Evolutionary conservation across 2,329 filamentous ascomycete species (phyloP).

Genomic region (Chalara sp.): DNA sequence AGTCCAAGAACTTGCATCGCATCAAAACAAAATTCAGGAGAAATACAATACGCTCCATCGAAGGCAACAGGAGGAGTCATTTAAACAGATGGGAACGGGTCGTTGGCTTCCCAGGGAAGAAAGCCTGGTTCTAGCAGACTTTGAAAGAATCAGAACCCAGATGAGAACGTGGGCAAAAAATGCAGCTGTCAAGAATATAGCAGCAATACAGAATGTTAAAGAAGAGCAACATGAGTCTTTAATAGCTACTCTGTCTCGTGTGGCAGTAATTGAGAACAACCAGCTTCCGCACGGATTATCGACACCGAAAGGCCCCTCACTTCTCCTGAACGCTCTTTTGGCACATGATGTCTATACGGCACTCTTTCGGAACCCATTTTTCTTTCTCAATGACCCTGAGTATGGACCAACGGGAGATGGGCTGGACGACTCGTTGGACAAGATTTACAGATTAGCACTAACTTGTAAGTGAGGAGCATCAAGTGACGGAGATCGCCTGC

Average conservation of each 20-base stretch:
- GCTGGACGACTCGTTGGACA: neutral
- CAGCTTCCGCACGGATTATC: neutral
- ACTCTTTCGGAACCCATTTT: neutral
- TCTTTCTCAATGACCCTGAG: slow-evolving; percentile 1
- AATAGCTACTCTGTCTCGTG: neutral
- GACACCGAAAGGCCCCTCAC: neutral
- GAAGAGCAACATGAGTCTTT: neutral
- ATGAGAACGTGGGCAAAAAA: slow-evolving; percentile 6
- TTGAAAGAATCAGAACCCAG: slow-evolving; percentile 5
- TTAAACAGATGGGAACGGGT: slow-evolving; percentile 2
- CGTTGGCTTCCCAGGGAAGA: slow-evolving; percentile 5
- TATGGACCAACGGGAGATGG: neutral
- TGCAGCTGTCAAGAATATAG: neutral
- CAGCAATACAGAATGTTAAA: neutral
- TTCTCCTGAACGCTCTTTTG: slow-evolving; percentile 3
- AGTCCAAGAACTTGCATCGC: neutral
- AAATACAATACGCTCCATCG: slow-evolving; percentile 1
- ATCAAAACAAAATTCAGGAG: neutral
- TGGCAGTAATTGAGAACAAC: neutral
- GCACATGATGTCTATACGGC: neutral
- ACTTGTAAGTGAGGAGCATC: neutral
- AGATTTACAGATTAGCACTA: neutral
- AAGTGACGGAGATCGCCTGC: neutral
- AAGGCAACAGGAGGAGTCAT: slow-evolving; percentile 9
- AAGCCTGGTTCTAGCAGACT: slow-evolving; percentile 1